phyloP scores from a whole-genome alignment of 2,329 filamentous ascomycete genomes.

The Cephalotrichum gorgonifer region DNA sequence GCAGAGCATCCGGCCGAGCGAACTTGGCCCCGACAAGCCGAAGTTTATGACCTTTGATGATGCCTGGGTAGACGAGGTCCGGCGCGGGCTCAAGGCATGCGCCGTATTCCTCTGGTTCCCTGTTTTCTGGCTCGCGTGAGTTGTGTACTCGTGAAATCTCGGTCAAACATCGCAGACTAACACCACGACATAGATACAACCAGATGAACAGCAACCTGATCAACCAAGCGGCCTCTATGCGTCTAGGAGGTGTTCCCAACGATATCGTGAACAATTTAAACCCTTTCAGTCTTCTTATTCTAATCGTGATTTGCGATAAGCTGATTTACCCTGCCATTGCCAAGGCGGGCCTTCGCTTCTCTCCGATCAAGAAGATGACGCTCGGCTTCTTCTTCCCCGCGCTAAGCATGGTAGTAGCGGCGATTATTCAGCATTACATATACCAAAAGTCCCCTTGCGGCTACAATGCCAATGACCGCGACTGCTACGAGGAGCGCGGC shows the following conservation, averaged over 20 bases:
- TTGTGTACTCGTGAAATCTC: no score
- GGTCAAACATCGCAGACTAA: no score
- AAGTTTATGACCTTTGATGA: constrained; percentile 72
- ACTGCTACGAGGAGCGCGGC: constrained; percentile 19
- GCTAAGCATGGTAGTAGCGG: constrained; percentile 46
- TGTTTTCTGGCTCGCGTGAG: constrained; percentile 47
- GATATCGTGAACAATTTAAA: constrained; percentile 67
- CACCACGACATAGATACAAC: no score
- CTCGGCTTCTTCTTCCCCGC: constrained; percentile 56
- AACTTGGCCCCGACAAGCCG: constrained; percentile 41
- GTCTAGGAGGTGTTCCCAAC: constrained; percentile 62
- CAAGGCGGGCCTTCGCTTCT: constrained; percentile 54
- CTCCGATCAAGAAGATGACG: constrained; percentile 66
- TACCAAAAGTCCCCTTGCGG: constrained; percentile 56
- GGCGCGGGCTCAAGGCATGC: constrained; percentile 57
- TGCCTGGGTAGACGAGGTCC: constrained; percentile 66
- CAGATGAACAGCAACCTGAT: constrained; percentile 48
- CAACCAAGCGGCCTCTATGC: constrained; percentile 55
- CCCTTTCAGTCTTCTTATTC: constrained; percentile 62
- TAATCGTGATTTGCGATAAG: constrained; percentile 61
- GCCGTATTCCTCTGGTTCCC: constrained; percentile 62
- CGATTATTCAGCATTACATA: constrained; percentile 47
- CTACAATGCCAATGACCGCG: constrained; percentile 19
- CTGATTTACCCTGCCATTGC: constrained; percentile 59
- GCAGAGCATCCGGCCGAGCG: constrained; percentile 58